These are phyloP conservation scores for Pseudohyphozyma bogoriensis DNA, from an alignment of 768 basidiomycete species.

Conservation along the genomic window DNA sequence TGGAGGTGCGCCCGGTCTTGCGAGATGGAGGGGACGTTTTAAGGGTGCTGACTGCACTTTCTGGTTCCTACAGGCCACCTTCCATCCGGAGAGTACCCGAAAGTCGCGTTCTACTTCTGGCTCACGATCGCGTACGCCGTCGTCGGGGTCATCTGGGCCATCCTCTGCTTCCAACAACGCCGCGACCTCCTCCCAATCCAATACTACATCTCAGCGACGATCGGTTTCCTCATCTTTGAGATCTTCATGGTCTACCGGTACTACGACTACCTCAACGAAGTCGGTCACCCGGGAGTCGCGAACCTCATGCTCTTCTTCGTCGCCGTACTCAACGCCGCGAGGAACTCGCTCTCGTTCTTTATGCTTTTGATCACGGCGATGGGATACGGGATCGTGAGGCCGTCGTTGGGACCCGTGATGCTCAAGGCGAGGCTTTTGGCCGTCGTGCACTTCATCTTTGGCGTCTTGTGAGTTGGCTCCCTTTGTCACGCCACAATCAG, in stretches of 20 bases:
- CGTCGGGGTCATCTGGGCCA: slow-evolving; percentile 66
- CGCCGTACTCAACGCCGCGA: slow-evolving; percentile 85
- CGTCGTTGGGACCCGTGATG: slow-evolving; percentile 78
- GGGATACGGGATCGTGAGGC: slow-evolving; percentile 82
- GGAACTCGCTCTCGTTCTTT: slow-evolving; percentile 80
- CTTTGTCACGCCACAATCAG: not conserved
- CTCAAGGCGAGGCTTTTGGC: slow-evolving; percentile 69
- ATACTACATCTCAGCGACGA: slow-evolving; percentile 81
- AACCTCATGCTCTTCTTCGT: slow-evolving; percentile 91
- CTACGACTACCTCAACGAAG: slow-evolving; percentile 77
- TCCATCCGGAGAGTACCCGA: slow-evolving; percentile 89
- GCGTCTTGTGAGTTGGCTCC: slow-evolving; percentile 51
- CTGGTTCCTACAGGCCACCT: too few relatives aligned
- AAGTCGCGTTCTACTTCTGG: slow-evolving; percentile 53
- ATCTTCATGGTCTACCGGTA: slow-evolving; percentile 74
- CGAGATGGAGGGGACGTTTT: too few relatives aligned
- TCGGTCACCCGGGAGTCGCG: slow-evolving; percentile 53
- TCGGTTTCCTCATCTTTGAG: slow-evolving; percentile 78
- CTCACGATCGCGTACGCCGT: slow-evolving; percentile 70
- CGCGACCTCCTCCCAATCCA: slow-evolving; percentile 81
- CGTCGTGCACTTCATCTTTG: slow-evolving; percentile 80
- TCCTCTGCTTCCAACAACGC: slow-evolving; percentile 67
- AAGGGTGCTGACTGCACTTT: too few relatives aligned
- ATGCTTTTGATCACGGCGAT: slow-evolving; percentile 84
- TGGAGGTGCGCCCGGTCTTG: too few relatives aligned